Conservation (phyloP, 1,284 basidiomycete genomes). For the Ganoderma lingzhi region DNA sequence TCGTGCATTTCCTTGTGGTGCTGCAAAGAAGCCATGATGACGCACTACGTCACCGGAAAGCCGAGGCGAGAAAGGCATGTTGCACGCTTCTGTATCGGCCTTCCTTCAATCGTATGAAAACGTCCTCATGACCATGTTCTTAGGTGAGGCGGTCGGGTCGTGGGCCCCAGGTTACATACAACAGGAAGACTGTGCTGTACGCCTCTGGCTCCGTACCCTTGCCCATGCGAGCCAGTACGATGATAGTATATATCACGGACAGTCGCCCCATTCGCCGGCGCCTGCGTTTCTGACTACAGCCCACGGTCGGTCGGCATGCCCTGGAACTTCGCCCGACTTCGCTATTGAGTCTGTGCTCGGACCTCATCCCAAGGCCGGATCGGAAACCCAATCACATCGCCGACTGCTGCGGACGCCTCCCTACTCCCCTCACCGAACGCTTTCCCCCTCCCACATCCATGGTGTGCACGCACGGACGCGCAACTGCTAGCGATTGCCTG, state of each 20-base stretch:
- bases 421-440: background rate
- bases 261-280: background rate
- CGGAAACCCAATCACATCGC: constrained; percentile 4
- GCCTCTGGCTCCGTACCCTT: background rate
- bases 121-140: background rate
- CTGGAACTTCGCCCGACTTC: constrained; percentile 10
- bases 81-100: background rate
- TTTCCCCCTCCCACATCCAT: background rate
- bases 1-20: background rate
- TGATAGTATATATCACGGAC: background rate
- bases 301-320: constrained; percentile 11
- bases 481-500: background rate
- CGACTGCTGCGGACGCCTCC: constrained; percentile 1
- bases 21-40: background rate
- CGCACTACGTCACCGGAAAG: background rate
- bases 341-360: constrained; percentile 4
- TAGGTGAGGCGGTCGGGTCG: background rate
- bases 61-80: constrained; percentile 7
- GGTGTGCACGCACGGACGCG: background rate
- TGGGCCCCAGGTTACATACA: background rate
- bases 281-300: background rate
- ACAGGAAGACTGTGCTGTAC: background rate
- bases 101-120: background rate
- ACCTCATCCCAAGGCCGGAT: background rate
- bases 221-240: background rate